phyloP scores from a whole-genome alignment of 2,329 filamentous ascomycete genomes.

The Aspergillus sp. region DNA sequence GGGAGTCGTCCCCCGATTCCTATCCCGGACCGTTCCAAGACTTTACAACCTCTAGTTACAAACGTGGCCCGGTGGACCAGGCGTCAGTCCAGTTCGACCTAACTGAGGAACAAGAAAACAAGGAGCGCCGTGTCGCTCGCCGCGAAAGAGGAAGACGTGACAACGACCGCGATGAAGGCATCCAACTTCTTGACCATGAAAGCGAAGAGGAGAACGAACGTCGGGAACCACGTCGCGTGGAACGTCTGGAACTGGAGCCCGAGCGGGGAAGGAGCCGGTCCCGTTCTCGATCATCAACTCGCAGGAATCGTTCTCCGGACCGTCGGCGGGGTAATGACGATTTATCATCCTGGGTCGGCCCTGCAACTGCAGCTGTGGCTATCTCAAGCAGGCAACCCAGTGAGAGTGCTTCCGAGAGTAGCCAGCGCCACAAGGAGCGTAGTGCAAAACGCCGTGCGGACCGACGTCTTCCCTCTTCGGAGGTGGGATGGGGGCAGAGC shows the following conservation, averaged over 20 bases:
- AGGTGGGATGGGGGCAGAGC: no score
- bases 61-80: constrained; percentile 30
- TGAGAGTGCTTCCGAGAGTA: constrained; percentile 24
- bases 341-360: constrained; percentile 25
- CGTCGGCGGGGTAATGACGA: constrained; percentile 10
- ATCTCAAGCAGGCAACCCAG: constrained; percentile 24
- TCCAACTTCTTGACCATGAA: constrained; percentile 24
- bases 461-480: constrained; percentile 22
- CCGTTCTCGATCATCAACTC: background rate
- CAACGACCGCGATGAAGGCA: constrained; percentile 13
- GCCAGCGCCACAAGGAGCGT: constrained; percentile 27
- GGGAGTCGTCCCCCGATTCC: constrained; percentile 43
- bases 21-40: constrained; percentile 16
- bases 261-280: constrained; percentile 13
- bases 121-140: constrained; percentile 35
- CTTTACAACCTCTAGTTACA: constrained; percentile 16
- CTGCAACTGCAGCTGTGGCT: constrained; percentile 39
- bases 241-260: constrained; percentile 3
- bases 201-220: constrained; percentile 10
- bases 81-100: constrained; percentile 52
- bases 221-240: constrained; percentile 13
- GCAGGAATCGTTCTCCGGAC: background rate
- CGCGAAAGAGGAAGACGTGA: constrained; percentile 18
- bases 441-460: constrained; percentile 36
- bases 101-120: constrained; percentile 50